Conservation (phyloP, 139 green algal species). For the Volvox reticuliferus region DNA sequence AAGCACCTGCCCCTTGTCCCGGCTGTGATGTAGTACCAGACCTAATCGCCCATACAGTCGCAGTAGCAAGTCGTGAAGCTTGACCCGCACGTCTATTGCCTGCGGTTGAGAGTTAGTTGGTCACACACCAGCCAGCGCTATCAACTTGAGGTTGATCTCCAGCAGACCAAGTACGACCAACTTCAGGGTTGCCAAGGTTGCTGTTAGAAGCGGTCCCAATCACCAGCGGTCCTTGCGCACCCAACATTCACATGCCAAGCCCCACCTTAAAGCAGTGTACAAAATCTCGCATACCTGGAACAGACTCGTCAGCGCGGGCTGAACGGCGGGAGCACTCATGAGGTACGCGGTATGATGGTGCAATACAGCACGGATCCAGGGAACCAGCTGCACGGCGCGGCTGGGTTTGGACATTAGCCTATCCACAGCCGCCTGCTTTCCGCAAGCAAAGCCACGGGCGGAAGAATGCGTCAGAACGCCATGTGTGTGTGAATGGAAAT, state of each 20-base stretch:
- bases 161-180: neutral
- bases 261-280: no score
- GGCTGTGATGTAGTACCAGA: conserved; percentile 58
- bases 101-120: conserved; percentile 1
- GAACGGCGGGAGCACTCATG: conserved; percentile 68
- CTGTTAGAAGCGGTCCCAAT: neutral
- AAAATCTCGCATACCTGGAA: no score
- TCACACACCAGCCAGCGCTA: neutral
- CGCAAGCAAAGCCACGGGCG: no score
- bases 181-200: no score
- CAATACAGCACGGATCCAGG: conserved; percentile 79
- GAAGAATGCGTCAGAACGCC: no score
- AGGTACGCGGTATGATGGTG: conserved; percentile 83
- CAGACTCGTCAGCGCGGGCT: conserved; percentile 24
- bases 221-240: no score
- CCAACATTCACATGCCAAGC: no score
- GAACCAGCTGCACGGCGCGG: conserved; percentile 71
- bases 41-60: conserved; percentile 56
- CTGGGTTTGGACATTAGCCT: conserved; percentile 70
- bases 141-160: neutral
- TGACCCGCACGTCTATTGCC: conserved; percentile 59
- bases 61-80: conserved; percentile 55
- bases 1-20: neutral
- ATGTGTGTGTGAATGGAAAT: no score
- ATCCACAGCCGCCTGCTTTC: conserved; percentile 59